Conservation (phyloP, 768 basidiomycete species). For the Vararia minispora region DNA sequence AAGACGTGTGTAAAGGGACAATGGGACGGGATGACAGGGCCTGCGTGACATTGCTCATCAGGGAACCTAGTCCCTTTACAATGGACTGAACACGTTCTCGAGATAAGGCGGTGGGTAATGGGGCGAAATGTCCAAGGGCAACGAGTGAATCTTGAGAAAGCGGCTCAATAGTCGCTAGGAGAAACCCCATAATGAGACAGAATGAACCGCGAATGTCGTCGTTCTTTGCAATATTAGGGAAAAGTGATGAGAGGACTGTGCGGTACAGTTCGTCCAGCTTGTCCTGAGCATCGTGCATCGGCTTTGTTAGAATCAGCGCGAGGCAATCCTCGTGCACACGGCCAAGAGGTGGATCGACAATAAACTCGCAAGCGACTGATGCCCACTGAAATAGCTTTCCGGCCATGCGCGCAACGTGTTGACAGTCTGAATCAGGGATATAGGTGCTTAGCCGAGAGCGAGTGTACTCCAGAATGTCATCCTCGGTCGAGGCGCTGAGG, state of each 20-base stretch:
- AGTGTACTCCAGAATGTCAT: no score
- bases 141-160: not conserved
- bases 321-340: not conserved
- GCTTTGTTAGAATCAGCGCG: not conserved
- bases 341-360: not conserved
- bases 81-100: not conserved
- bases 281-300: not conserved
- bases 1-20: not conserved
- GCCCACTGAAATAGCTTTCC: no score
- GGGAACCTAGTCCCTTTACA: not conserved
- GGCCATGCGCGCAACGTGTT: no score
- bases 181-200: not conserved
- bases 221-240: not conserved
- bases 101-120: no score
- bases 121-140: no score
- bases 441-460: no score
- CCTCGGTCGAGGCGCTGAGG: no score
- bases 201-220: not conserved
- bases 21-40: not conserved
- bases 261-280: not conserved
- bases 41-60: not conserved
- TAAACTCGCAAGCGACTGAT: not conserved
- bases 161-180: not conserved
- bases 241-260: not conserved
- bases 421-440: no score